Percentiles rank a stretch among this genome's conserved stretches.
phyloP scores from a whole-genome alignment of 1,284 basidiomycete genomes.

The Entoloma clypeatum region DNA sequence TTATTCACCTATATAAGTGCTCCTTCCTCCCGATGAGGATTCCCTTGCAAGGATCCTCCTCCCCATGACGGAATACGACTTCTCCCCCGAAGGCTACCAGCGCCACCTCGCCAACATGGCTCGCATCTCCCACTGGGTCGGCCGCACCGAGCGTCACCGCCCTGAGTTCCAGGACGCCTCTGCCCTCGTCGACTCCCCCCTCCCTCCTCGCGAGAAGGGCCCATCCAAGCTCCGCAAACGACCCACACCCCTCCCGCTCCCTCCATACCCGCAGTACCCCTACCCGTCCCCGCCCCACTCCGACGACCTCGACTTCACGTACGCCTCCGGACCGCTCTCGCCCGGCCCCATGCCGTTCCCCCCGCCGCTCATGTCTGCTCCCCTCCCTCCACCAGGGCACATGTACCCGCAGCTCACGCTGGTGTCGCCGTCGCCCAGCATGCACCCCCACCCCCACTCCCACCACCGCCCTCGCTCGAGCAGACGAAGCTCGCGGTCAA shows the following conservation, averaged over 20 bases:
- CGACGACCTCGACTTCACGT: constrained; percentile 7
- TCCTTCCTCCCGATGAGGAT: no score
- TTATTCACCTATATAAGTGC: no score
- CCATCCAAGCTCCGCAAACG: constrained; percentile 1
- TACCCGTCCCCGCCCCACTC: constrained; percentile 10
- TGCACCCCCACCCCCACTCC: no score
- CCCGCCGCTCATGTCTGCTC: no score
- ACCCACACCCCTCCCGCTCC: constrained; percentile 14
- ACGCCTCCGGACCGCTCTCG: constrained; percentile 9
- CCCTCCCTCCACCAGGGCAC: no score
- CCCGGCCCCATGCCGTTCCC: constrained; percentile 15
- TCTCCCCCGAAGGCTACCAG: constrained; percentile 22
- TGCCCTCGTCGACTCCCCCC: constrained; percentile 11
- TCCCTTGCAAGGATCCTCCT: no score
- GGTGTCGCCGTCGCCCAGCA: no score
- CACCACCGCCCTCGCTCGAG: no score
- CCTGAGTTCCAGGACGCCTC: constrained; percentile 17
- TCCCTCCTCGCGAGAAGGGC: not conserved
- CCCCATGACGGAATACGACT: constrained; percentile 24
- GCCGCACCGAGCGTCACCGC: constrained; percentile 18
- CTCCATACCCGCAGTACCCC: constrained; percentile 10
- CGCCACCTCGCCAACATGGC: constrained; percentile 21
- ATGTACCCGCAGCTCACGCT: no score
- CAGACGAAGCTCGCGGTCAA: no score
- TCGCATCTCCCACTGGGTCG: constrained; percentile 20